Evolutionary conservation across 129 eudicot genomes (phyloP), one percentile per base, ranked within the genome.

Genomic region (Tagetes patula): DNA sequence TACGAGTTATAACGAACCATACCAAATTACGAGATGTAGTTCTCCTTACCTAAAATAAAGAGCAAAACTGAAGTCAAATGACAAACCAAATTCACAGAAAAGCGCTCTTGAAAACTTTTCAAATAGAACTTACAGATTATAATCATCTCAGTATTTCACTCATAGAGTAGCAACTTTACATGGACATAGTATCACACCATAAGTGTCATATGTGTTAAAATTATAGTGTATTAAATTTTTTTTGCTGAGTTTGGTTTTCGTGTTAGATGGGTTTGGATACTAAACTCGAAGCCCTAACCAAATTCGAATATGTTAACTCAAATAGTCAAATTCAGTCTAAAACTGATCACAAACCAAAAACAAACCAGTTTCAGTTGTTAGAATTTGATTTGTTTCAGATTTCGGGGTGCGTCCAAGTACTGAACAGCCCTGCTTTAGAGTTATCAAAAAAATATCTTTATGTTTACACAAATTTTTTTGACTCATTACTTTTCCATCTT

Each of bases 401-500:
- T 31, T 56, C 4, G 13, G 63, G 13, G 6, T 56, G 64, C 64
- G 8, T 58, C 64, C 5, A 58, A 31, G 3, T 58, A 9, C 64
- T 32, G 4, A 32, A 58, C 60, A 54, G 33, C 60, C 8, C 34
- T 20, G 27, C 64, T 69, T 60, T 61, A 20, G 27, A 53, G 27
- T 60, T 54, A 67, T 8, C 6, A 8, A 45, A 30, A 72, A 40
- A 55, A 6, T 40, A 67, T n/a, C 62, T 30, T 59, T 75, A 55
- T 72, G 46, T 30, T 68, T 76, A 39, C 38, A 2, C 30, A 48
- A 30, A 33, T 65, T 48, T 47, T 64, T 79, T 79, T 83, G 74
- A 85, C 70, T 80, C 48, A 77, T 82, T 73, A 72, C 73, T 30
- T 56, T 69, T 66, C 69, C 76, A 77, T 71, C 67, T 82, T 65